Conservation (phyloP, 164 flowering plant genomes). For the Stephania yunnanensis region DNA sequence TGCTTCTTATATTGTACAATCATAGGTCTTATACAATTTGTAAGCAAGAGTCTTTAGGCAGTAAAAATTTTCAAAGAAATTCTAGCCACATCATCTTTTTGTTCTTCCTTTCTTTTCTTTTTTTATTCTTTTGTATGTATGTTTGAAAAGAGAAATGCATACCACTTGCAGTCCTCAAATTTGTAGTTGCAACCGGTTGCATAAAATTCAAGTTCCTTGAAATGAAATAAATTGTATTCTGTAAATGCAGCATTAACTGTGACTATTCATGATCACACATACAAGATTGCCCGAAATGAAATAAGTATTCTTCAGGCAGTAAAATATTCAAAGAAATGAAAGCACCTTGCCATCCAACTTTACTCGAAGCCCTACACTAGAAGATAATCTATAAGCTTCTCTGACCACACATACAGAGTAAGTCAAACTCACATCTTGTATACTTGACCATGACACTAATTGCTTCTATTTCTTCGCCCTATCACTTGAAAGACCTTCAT, state of each 20-base stretch:
- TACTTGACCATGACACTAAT: not conserved
- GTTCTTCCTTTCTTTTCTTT: too few relatives aligned
- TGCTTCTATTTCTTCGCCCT: not conserved
- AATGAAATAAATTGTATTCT: not conserved
- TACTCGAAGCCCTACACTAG: not conserved
- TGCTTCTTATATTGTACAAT: not conserved
- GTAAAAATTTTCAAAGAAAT: not conserved
- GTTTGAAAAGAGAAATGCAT: not conserved
- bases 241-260: not conserved
- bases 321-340: too few relatives aligned
- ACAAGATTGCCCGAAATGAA: too few relatives aligned
- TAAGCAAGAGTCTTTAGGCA: not conserved
- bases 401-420: not conserved
- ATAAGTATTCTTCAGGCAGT: too few relatives aligned
- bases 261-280: not conserved
- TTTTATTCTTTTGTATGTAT: too few relatives aligned
- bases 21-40: not conserved
- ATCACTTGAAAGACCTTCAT: too few relatives aligned
- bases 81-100: not conserved
- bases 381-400: not conserved
- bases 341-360: too few relatives aligned
- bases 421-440: too few relatives aligned
- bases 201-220: too few relatives aligned
- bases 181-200: not conserved
- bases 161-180: not conserved